Percentiles rank a stretch among this genome's conserved stretches.
Conservation (phyloP, 768 basidiomycete genomes). For the Ramaria rubella region DNA sequence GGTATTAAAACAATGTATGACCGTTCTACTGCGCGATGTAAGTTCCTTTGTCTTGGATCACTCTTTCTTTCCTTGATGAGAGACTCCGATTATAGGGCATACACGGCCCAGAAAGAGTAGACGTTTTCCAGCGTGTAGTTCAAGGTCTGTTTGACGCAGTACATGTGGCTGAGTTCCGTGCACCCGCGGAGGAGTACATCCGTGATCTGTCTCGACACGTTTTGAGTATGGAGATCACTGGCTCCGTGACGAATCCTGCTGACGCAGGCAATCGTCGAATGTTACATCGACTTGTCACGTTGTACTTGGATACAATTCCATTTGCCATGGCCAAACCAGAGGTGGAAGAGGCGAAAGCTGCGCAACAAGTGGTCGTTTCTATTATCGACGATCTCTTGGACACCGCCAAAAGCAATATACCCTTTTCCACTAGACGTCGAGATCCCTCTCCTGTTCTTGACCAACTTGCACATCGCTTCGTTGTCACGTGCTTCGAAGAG, state of each 20-base stretch:
- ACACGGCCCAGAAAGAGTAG: constrained; percentile 64
- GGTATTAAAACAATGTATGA: constrained; percentile 58
- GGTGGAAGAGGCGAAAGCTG: constrained; percentile 50
- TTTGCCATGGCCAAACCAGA: constrained; percentile 66
- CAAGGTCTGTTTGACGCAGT: constrained; percentile 76
- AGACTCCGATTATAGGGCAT: constrained; percentile 44
- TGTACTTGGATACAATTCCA: constrained; percentile 77
- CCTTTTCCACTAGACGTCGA: constrained; percentile 32
- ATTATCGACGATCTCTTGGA: constrained; percentile 63
- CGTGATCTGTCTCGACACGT: constrained; percentile 62
- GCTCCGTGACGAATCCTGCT: constrained; percentile 38
- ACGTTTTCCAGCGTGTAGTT: constrained; percentile 60
- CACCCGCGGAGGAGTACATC: constrained; percentile 64
- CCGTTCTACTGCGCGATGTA: constrained; percentile 75
- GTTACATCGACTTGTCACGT: constrained; percentile 52
- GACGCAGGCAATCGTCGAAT: constrained; percentile 47
- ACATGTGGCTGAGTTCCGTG: constrained; percentile 60
- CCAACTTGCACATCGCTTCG: constrained; percentile 77
- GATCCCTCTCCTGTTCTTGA: constrained; percentile 67
- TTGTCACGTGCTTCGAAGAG: constrained; percentile 83
- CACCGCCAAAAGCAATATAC: constrained; percentile 42
- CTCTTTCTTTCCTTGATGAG: neutral
- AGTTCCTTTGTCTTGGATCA: constrained; percentile 3
- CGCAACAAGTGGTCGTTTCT: constrained; percentile 50
- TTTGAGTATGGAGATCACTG: constrained; percentile 69